These are phyloP conservation scores for Nigrospora oryzae DNA, from an alignment of 2,329 filamentous ascomycete genomes.

Conservation along the genomic window DNA sequence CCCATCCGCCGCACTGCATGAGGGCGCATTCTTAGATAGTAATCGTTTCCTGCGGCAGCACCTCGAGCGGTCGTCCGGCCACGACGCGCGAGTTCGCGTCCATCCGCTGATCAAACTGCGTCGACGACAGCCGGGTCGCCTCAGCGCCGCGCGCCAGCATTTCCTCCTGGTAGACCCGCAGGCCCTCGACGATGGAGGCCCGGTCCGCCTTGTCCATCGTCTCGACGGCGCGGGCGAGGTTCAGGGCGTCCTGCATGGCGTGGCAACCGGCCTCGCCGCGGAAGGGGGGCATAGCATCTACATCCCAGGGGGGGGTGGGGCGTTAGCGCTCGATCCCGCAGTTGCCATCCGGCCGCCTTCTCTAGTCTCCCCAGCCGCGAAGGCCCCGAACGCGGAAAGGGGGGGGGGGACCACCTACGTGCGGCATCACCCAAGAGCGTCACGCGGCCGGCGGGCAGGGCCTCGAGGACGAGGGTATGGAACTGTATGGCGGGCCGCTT, in stretches of 20 bases:
- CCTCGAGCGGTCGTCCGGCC: neutral
- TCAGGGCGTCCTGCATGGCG: conserved; percentile 40
- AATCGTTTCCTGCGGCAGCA: neutral
- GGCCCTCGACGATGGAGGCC: conserved; percentile 3
- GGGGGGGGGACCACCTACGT: conserved; percentile 11
- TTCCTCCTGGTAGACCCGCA: conserved; percentile 16
- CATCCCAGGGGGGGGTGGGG: neutral
- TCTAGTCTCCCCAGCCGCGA: no score
- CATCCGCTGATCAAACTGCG: neutral
- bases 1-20: no score
- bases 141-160: conserved; percentile 15
- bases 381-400: no score
- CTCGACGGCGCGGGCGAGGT: conserved; percentile 14
- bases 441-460: conserved; percentile 8
- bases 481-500: neutral
- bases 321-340: neutral
- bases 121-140: conserved; percentile 12
- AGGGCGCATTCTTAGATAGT: neutral
- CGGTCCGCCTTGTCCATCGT: conserved; percentile 8
- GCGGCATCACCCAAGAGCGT: conserved; percentile 12
- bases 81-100: neutral
- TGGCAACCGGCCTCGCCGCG: conserved; percentile 16
- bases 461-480: conserved; percentile 6
- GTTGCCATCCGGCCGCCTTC: no score
- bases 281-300: conserved; percentile 4